Evolutionary conservation across 805 yeast species (phyloP), one percentile per base, ranked within the genome.

Genomic region (Pichia exigua): DNA sequence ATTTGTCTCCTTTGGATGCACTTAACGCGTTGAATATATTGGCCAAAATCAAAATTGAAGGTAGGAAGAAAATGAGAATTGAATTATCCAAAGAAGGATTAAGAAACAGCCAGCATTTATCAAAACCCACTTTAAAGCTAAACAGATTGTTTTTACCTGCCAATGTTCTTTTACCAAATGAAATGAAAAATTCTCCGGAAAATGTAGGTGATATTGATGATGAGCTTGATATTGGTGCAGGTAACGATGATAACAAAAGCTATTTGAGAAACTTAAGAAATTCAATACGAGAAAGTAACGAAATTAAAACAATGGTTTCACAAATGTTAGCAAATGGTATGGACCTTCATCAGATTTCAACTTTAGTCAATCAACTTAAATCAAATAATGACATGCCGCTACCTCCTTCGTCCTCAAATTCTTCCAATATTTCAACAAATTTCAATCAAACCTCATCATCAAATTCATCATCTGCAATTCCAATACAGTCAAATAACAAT

Each of bases 1-100:
- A 79, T 59, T 57, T 64, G 2, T 65, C 71, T 20, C 76, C 83
- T 1, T 69, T 67, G 44, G 81, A 81, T 46, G 86, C 87, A 2
- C 69, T 68, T 35, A 64, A 65, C 45, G 87, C 84, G 1, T 57
- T 77, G 32, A 60, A 63, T 1, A 57, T 76, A 8, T 61, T 83
- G 35, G 59, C 68, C 32, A 77, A 75, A 56, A 66, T 81, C 12
- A 69, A 70, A 44, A 61, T 80, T 40, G 71, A 69, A 45, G 73
- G 73, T 13, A 67, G 76, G 17, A 78, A 77, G 58, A 76, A 69
- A 56, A 65, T 82, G 39, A 67, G 85, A 55, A 74, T 79, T 26
- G 87, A 82, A 60, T 64, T 78, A 7, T 79, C 85, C 2, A 82
- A 81, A 59, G 88, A 82, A 64, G 83, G 83, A 0, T 62, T 76